A percentile compares a stretch with the other conserved stretches of the same genome.
Evolutionary conservation across 1,284 basidiomycete species (phyloP).

Genomic region (Pseudozyma sp.): DNA sequence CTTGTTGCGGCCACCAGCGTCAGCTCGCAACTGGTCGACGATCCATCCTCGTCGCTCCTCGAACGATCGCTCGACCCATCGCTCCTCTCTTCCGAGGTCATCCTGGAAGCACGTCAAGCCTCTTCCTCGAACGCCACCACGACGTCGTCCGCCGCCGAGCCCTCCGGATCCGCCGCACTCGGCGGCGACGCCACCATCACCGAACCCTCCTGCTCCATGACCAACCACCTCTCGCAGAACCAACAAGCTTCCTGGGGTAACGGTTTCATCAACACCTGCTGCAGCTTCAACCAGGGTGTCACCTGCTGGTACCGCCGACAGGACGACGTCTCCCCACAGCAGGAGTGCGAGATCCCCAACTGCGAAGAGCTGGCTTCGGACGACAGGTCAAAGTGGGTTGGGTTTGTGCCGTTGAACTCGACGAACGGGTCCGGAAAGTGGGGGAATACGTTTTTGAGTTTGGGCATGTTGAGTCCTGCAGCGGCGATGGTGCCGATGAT

Average conservation of each 20-base stretch:
- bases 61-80: constrained; percentile 25
- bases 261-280: constrained; percentile 56
- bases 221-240: constrained; percentile 47
- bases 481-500: constrained; percentile 9
- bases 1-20: constrained; percentile 6
- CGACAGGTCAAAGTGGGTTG: constrained; percentile 44
- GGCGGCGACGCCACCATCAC: constrained; percentile 53
- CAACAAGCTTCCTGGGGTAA: constrained; percentile 60
- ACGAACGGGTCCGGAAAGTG: constrained; percentile 55
- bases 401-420: constrained; percentile 49
- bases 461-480: constrained; percentile 23
- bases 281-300: constrained; percentile 29
- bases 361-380: constrained; percentile 46
- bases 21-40: constrained; percentile 29
- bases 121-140: constrained; percentile 19
- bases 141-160: constrained; percentile 26
- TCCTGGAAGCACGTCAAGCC: constrained; percentile 37
- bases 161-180: constrained; percentile 26
- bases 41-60: constrained; percentile 25
- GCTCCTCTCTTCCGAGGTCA: constrained; percentile 13
- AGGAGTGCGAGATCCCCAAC: constrained; percentile 52
- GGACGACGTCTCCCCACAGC: constrained; percentile 8
- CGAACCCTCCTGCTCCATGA: constrained; percentile 42
- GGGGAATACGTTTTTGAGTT: constrained; percentile 53
- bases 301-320: constrained; percentile 54